Percentiles rank a stretch among this genome's conserved stretches.
phyloP scores from a whole-genome alignment of 352 stramenopile genomes.

The Pythium phragmitis region DNA sequence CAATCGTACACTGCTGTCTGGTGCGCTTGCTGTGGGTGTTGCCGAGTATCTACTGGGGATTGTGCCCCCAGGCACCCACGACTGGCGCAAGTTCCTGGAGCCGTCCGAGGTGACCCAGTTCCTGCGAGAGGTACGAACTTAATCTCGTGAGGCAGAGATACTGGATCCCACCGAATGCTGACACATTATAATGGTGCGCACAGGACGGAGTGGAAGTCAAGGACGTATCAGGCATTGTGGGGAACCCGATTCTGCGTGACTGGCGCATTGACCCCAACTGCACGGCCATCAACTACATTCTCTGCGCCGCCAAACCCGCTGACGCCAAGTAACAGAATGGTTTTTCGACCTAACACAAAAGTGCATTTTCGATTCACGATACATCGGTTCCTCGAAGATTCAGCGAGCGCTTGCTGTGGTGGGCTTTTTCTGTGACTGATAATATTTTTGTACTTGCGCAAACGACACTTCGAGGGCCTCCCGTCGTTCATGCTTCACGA shows the following conservation, averaged over 20 bases:
- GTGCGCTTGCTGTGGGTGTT: slow-evolving; percentile 64
- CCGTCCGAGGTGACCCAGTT: slow-evolving; percentile 58
- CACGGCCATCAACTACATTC: slow-evolving; percentile 83
- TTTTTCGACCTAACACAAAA: background rate
- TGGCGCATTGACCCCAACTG: slow-evolving; percentile 76
- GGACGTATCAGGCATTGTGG: slow-evolving; percentile 78
- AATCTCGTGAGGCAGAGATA: no score
- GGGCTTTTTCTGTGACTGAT: slow-evolving; percentile 6
- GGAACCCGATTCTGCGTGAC: slow-evolving; percentile 65
- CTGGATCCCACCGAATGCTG: no score
- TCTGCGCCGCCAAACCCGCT: slow-evolving; percentile 64
- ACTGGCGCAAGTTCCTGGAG: slow-evolving; percentile 86
- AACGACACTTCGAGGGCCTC: slow-evolving; percentile 36
- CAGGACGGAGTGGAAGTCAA: slow-evolving; percentile 55
- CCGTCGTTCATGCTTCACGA: slow-evolving; percentile 45
- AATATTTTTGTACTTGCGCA: slow-evolving; percentile 16
- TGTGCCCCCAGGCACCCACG: slow-evolving; percentile 77
- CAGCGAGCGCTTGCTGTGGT: no score
- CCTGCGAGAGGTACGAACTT: slow-evolving; percentile 42
- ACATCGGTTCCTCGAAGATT: no score
- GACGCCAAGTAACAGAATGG: background rate
- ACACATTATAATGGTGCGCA: background rate
- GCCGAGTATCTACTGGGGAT: slow-evolving; percentile 77
- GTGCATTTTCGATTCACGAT: no score
- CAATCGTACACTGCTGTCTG: slow-evolving; percentile 73